Evolutionary conservation across 2,329 filamentous ascomycete genomes (phyloP).

Genomic region (Acrocalymma vagum): DNA sequence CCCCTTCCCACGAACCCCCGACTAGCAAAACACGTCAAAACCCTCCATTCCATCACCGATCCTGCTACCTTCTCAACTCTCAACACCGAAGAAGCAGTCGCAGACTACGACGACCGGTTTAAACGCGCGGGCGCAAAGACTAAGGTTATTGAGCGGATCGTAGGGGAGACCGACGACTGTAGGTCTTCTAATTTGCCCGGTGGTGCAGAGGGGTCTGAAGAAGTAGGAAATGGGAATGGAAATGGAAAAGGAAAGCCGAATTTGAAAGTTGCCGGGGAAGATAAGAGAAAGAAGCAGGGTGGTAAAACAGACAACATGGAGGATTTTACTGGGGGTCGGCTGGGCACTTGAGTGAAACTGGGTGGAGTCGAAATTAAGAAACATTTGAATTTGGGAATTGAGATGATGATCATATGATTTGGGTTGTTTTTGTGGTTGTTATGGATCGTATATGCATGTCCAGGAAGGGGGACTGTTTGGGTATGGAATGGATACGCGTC

Average conservation of each 20-base stretch:
- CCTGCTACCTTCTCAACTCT: constrained; percentile 77
- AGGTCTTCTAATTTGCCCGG: constrained; percentile 15
- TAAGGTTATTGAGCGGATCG: constrained; percentile 82
- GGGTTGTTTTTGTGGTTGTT: too few species aligned
- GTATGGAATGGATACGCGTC: too few species aligned
- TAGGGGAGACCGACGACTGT: constrained; percentile 47
- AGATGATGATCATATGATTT: too few species aligned
- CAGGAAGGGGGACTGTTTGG: too few species aligned
- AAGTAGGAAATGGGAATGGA: constrained; percentile 3
- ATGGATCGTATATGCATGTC: too few species aligned
- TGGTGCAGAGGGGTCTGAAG: constrained; percentile 40
- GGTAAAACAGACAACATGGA: constrained; percentile 46
- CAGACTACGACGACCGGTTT: constrained; percentile 88
- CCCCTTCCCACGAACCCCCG: constrained; percentile 66
- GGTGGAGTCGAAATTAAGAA: too few species aligned
- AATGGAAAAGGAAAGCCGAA: constrained; percentile 26
- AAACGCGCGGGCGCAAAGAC: constrained; percentile 84
- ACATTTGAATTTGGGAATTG: too few species aligned
- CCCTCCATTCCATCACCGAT: constrained; percentile 80
- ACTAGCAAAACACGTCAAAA: constrained; percentile 77
- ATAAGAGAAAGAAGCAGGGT: constrained; percentile 28
- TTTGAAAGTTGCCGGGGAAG: constrained; percentile 23
- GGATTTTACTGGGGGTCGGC: constrained; percentile 43
- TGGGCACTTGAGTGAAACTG: too few species aligned
- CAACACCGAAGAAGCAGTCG: constrained; percentile 89